Conservation (phyloP, 495 filamentous ascomycete genomes). For the Pseudotulostoma volvatum region DNA sequence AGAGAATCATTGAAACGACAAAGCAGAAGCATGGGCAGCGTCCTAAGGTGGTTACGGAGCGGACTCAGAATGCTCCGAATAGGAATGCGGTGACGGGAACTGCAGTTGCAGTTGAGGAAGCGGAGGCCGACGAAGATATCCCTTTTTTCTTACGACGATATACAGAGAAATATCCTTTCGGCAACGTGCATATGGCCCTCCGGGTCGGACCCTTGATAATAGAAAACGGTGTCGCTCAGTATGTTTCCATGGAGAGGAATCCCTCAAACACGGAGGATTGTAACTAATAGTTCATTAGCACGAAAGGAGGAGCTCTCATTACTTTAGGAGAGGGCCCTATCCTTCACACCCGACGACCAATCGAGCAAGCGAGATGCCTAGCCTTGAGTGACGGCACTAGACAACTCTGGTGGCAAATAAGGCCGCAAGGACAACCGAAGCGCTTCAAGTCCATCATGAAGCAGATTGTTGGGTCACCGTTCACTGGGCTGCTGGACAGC, state of each 20-base stretch:
- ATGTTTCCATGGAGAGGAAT: too few relatives aligned
- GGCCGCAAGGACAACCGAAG: conserved; percentile 8
- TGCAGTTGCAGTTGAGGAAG: too few relatives aligned
- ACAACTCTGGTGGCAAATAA: conserved; percentile 11
- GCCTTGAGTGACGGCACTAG: too few relatives aligned
- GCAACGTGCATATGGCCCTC: conserved; percentile 25
- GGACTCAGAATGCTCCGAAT: neutral
- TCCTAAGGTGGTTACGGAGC: conserved; percentile 1
- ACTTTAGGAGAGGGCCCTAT: conserved; percentile 14
- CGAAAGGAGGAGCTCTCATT: conserved; percentile 16
- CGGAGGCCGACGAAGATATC: conserved; percentile 12
- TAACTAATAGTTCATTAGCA: conserved; percentile 7
- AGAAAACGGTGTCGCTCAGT: conserved; percentile 21
- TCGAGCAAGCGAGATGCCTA: conserved; percentile 7
- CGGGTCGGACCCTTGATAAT: conserved; percentile 25
- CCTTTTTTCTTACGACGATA: conserved; percentile 16
- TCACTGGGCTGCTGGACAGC: conserved; percentile 14
- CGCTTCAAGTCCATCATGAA: conserved; percentile 26
- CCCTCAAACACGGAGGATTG: neutral
- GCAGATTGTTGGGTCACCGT: conserved; percentile 23
- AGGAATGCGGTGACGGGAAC: neutral
- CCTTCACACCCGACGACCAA: conserved; percentile 9
- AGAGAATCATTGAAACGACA: neutral
- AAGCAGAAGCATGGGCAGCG: conserved; percentile 1
- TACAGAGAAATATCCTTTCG: conserved; percentile 18